These are phyloP conservation scores for Cladophialophora carrionii DNA, from an alignment of 2,329 filamentous ascomycete genomes.

Conservation along the genomic window DNA sequence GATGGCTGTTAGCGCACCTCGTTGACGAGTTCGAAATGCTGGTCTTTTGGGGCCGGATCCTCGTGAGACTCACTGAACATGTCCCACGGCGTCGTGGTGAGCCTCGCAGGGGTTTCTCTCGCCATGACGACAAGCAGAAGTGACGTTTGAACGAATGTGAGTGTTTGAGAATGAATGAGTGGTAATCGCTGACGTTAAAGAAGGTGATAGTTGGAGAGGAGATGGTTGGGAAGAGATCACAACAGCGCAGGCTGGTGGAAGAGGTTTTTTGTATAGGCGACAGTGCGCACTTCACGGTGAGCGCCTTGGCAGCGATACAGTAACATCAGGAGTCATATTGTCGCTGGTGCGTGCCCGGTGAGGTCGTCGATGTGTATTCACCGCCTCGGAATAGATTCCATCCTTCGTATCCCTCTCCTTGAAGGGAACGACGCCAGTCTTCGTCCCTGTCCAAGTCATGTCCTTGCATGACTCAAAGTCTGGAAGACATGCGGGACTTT, in stretches of 20 bases:
- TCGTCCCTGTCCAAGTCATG: not conserved
- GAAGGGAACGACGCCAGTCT: not conserved
- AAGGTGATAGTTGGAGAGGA: not conserved
- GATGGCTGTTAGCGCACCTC: not conserved
- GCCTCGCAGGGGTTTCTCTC: not conserved
- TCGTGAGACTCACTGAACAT: conserved; percentile 5
- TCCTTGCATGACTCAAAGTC: no score
- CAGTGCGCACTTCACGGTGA: conserved; percentile 11
- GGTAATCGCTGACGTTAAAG: not conserved
- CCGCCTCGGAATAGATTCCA: not conserved
- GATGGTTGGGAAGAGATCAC: not conserved
- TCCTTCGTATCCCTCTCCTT: not conserved
- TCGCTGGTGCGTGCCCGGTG: not conserved
- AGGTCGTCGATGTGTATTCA: conserved; percentile 6
- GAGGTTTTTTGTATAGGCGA: conserved; percentile 11
- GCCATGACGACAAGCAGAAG: conserved; percentile 4
- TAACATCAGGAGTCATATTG: not conserved
- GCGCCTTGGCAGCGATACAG: conserved; percentile 9
- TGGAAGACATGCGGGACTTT: not conserved
- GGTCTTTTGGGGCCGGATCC: not conserved
- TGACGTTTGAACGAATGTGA: conserved; percentile 11
- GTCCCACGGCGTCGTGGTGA: not conserved
- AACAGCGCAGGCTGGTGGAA: conserved; percentile 2
- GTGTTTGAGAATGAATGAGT: conserved; percentile 6
- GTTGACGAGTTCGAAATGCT: not conserved